Conservation (phyloP, 78 protist genomes). For the Chrysochromulina parva region DNA sequence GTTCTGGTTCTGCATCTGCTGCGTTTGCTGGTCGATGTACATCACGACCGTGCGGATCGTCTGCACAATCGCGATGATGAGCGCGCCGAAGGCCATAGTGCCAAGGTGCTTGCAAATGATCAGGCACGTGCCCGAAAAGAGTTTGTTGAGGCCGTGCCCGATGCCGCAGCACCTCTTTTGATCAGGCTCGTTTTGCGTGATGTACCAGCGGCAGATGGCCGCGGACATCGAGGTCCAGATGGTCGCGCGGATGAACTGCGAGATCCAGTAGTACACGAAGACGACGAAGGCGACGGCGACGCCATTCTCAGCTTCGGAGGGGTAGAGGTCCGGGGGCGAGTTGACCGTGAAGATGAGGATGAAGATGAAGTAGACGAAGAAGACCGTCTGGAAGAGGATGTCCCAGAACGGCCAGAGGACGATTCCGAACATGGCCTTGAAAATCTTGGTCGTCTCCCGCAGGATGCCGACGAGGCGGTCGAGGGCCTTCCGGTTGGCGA, state of each 20-base stretch:
- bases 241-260: background rate
- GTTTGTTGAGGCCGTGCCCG: background rate
- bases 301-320: too few species aligned
- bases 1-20: background rate
- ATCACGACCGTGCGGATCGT: background rate
- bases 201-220: background rate
- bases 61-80: background rate
- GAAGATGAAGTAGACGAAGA: background rate
- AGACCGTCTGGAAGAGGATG: background rate
- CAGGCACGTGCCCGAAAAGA: background rate
- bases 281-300: background rate
- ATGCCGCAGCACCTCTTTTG: background rate
- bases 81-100: background rate
- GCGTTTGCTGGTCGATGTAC: background rate
- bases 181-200: background rate
- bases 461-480: background rate
- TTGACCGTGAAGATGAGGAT: background rate
- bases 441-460: background rate
- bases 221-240: background rate
- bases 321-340: background rate
- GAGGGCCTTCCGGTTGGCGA: background rate
- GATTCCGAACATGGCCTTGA: slow-evolving; percentile 4
- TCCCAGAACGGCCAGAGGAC: background rate
- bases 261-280: background rate
- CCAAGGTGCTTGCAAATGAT: background rate